Evolutionary conservation across 345 rosid species (phyloP), one percentile per base, ranked within the genome.

Genomic region (Laguncularia racemosa): DNA sequence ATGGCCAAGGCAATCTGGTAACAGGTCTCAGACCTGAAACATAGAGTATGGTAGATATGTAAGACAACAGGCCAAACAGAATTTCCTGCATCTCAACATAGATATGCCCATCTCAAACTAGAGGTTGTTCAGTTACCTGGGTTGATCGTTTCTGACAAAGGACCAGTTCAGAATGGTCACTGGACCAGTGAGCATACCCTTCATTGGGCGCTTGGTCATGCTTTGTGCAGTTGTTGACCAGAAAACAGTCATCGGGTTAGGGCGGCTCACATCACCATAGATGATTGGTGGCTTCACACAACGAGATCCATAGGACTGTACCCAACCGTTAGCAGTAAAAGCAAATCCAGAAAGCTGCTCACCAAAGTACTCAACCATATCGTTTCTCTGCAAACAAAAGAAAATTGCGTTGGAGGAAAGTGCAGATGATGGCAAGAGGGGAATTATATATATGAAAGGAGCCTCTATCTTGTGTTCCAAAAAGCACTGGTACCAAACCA

Each of bases 101-200:
- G 28, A 23, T 23, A 23, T 23, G 28, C 28, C 28, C 5, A 6
- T 23, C 28, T 23, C 28, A 23, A 23, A 23, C 28, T 23, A 23
- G 28, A 23, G 28, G 28, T 17, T 57, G 7, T 18, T 49, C 20
- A 38, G 38, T 56, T 84, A 91, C 98, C 96, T 86, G 19, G 98
- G 97, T 68, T 92, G 98, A 83, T 92, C 97, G 66, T 93, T 93
- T 49, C 97, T 72, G 62, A 93, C 97, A 28, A 93, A 93, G 52
- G 99, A 93, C 97, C 99, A 93, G 86, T 93, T 89, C 56, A 93
- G 91, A 64, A 89, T 93, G 65, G 99, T 93, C 55, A 93, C 99
- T 43, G 99, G 99, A 48, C 99, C 99, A 12, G 97, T 93, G 72
- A 93, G 99, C 99, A 93, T 93, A 49, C 99, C 99, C 83, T 93